Percentiles rank a stretch among this genome's conserved stretches.
Evolutionary conservation across 495 filamentous ascomycete genomes (phyloP).

Genomic region (Trichoderma gamsii): DNA sequence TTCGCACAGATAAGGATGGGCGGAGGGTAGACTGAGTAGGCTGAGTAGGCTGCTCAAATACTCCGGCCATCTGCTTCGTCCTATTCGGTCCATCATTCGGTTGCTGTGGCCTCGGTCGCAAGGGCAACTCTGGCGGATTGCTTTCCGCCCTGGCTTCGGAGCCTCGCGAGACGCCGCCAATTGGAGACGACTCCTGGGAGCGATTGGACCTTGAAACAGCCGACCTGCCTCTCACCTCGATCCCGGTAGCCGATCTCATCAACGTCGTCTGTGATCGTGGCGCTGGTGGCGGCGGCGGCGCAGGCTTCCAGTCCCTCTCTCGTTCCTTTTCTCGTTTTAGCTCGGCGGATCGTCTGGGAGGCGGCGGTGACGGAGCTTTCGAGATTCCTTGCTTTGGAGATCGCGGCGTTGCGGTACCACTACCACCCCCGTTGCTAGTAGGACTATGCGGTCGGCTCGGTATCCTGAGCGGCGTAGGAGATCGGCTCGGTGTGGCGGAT

Average conservation of each 20-base stretch:
- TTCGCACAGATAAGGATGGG: constrained; percentile 37
- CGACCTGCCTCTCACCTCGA: background rate
- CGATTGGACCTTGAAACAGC: background rate
- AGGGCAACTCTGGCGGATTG: constrained; percentile 36
- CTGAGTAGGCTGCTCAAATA: constrained; percentile 44
- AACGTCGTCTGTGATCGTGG: constrained; percentile 69
- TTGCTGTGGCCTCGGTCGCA: constrained; percentile 31
- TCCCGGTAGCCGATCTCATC: constrained; percentile 35
- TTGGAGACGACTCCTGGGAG: constrained; percentile 59
- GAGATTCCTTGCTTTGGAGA: constrained; percentile 37
- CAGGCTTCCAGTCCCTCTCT: constrained; percentile 32
- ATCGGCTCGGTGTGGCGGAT: constrained; percentile 38
- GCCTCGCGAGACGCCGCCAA: constrained; percentile 82
- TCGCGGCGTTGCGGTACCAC: constrained; percentile 21
- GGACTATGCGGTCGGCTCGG: constrained; percentile 48
- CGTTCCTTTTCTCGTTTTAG: constrained; percentile 39
- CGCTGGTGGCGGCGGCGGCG: constrained; percentile 55
- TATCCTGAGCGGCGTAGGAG: constrained; percentile 46
- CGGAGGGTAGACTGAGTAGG: constrained; percentile 36
- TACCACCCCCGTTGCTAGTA: constrained; percentile 38
- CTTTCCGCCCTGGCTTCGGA: constrained; percentile 52
- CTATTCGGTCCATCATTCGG: constrained; percentile 19
- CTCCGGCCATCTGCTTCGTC: constrained; percentile 25
- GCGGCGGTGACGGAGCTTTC: constrained; percentile 49
- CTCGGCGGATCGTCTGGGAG: constrained; percentile 48